A percentile compares a stretch with the other conserved stretches of the same genome.
Evolutionary conservation across 768 basidiomycete species (phyloP).

Genomic region (Porphyrellus cyaneotinctus): DNA sequence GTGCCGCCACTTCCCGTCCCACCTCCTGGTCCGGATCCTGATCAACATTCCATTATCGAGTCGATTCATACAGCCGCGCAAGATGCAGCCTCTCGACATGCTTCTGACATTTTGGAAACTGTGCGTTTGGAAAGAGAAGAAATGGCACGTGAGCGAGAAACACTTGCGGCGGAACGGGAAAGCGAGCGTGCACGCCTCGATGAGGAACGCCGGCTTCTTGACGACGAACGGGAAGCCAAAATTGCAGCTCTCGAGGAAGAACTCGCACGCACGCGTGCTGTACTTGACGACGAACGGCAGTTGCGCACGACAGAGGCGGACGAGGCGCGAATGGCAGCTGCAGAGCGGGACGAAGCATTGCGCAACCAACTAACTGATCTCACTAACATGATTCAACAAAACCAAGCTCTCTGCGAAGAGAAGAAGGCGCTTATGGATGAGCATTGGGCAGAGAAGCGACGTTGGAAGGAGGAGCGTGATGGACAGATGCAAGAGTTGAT

Average conservation of each 20-base stretch:
- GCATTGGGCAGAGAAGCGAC: constrained; percentile 60
- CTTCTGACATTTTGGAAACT: constrained; percentile 55
- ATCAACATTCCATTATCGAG: constrained; percentile 34
- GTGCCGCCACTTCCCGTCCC: constrained; percentile 21
- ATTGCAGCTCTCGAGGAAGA: constrained; percentile 62
- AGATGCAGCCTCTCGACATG: constrained; percentile 54
- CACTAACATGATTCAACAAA: constrained; percentile 67
- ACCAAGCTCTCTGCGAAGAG: constrained; percentile 52
- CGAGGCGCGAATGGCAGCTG: constrained; percentile 57
- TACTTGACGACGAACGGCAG: constrained; percentile 62
- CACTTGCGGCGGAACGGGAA: constrained; percentile 51
- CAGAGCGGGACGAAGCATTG: constrained; percentile 58
- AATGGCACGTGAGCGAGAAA: constrained; percentile 50
- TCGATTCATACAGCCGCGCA: constrained; percentile 42
- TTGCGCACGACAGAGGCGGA: constrained; percentile 55
- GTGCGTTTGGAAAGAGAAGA: constrained; percentile 60
- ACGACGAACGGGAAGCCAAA: constrained; percentile 51
- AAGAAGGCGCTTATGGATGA: constrained; percentile 61
- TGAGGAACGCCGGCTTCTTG: constrained; percentile 43
- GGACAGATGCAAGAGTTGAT: constrained; percentile 51
- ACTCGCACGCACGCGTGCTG: constrained; percentile 49
- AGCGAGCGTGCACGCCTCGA: constrained; percentile 46
- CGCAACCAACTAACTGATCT: constrained; percentile 64
- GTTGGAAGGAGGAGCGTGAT: constrained; percentile 56
- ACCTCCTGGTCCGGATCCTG: constrained; percentile 17